These are phyloP conservation scores for Rosa multiflora DNA, from an alignment of 306 rosid species.

Conservation along the genomic window DNA sequence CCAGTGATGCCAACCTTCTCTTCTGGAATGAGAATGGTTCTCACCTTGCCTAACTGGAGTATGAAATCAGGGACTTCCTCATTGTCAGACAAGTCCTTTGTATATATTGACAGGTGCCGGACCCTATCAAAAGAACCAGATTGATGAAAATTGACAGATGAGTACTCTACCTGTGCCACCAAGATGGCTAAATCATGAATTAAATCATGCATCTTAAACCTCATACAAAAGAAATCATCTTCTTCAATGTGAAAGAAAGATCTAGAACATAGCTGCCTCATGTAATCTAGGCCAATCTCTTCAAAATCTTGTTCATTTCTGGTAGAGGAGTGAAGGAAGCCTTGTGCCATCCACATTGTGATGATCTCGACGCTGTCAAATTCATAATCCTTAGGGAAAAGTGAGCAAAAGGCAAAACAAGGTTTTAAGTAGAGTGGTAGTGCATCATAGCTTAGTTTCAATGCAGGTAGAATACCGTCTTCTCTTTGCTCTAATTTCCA, in stretches of 20 bases:
- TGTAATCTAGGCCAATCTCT: slow-evolving; percentile 13
- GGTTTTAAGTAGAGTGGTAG: slow-evolving; percentile 22
- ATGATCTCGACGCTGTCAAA: too few relatives aligned
- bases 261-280: slow-evolving; percentile 21
- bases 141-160: not conserved
- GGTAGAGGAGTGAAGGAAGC: slow-evolving; percentile 17
- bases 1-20: too few relatives aligned
- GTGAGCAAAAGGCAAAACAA: slow-evolving; percentile 34
- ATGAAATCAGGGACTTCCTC: not conserved
- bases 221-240: not conserved
- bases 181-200: slow-evolving; percentile 28
- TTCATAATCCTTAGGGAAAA: not conserved
- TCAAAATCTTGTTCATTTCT: not conserved
- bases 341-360: slow-evolving; percentile 31
- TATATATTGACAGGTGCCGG: not conserved
- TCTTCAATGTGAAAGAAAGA: slow-evolving; percentile 26
- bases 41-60: not conserved
- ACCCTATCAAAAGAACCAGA: not conserved
- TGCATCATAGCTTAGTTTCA: slow-evolving; percentile 28
- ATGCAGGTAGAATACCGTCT: not conserved
- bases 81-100: not conserved
- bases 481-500: not conserved
- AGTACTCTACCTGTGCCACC: slow-evolving; percentile 14
- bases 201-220: slow-evolving; percentile 24
- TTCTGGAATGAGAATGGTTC: too few relatives aligned